A percentile compares a stretch with the other conserved stretches of the same genome.
Conservation (phyloP, 257 asterid genomes). For the Prunella vulgaris region DNA sequence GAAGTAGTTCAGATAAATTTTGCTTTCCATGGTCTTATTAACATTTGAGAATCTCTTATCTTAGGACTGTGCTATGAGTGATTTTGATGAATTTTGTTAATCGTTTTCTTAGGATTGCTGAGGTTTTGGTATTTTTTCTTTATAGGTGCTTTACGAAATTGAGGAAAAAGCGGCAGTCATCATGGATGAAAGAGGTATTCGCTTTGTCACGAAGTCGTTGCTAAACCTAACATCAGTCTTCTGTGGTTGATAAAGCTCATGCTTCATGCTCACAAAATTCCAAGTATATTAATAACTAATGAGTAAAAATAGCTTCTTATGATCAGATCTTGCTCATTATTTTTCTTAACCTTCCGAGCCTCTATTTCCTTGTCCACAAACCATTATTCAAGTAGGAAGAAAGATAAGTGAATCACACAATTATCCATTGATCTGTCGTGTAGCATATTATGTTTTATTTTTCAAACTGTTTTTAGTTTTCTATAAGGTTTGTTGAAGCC, state of each 20-base stretch:
- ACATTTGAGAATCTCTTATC: background rate
- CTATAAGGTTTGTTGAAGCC: background rate
- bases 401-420: background rate
- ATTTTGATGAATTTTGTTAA: background rate
- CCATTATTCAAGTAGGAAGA: background rate
- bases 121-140: background rate
- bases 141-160: slow-evolving; percentile 75
- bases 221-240: background rate
- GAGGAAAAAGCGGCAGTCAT: slow-evolving; percentile 79
- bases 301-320: background rate
- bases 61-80: background rate
- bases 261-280: background rate
- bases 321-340: background rate
- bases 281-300: background rate
- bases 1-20: background rate
- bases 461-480: background rate
- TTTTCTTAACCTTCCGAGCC: background rate
- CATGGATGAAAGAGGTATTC: slow-evolving; percentile 88
- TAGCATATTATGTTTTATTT: background rate
- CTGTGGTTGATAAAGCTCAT: background rate
- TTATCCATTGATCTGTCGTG: background rate
- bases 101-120: background rate
- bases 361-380: background rate
- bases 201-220: background rate
- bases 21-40: background rate